Evolutionary conservation across 768 basidiomycete species (phyloP).

Genomic region (Cystofilobasidium ferigula): DNA sequence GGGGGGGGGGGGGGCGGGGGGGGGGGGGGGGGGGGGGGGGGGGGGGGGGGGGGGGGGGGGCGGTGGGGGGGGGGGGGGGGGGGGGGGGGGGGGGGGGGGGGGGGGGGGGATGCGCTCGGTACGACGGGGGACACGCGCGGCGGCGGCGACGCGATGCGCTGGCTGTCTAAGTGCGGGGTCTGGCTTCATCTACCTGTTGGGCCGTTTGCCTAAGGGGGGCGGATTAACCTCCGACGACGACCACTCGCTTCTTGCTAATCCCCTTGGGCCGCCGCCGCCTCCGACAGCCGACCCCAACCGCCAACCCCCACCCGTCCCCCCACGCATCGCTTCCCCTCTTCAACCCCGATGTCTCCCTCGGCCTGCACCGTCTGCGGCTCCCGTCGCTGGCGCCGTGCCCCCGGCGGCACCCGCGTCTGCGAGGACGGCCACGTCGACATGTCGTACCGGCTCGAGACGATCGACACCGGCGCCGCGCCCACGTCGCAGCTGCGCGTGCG

Average conservation of each 20-base stretch:
- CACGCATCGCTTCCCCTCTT: neutral
- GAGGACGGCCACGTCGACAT: slow-evolving; percentile 68
- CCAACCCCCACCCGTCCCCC: too few species aligned
- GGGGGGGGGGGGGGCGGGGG: neutral
- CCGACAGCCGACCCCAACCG: too few species aligned
- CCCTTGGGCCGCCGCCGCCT: too few species aligned
- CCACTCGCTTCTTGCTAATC: too few species aligned
- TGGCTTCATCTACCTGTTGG: too few species aligned
- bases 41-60: neutral
- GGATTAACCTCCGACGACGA: too few species aligned
- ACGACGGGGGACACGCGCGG: too few species aligned
- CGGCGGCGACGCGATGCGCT: too few species aligned
- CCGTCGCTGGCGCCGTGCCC: slow-evolving; percentile 76
- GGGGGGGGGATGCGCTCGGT: too few species aligned
- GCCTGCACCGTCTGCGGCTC: slow-evolving; percentile 51
- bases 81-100: neutral
- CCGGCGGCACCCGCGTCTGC: slow-evolving; percentile 68
- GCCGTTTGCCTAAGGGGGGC: too few species aligned
- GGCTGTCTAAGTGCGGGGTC: too few species aligned
- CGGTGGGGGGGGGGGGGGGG: neutral
- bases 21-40: neutral
- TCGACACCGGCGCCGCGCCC: slow-evolving; percentile 45
- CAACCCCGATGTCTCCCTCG: neutral
- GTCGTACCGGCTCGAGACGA: slow-evolving; percentile 45
- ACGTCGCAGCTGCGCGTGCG: neutral